These are phyloP conservation scores for Xylaria sp. DNA, from an alignment of 2,329 filamentous ascomycete species.

Conservation along the genomic window DNA sequence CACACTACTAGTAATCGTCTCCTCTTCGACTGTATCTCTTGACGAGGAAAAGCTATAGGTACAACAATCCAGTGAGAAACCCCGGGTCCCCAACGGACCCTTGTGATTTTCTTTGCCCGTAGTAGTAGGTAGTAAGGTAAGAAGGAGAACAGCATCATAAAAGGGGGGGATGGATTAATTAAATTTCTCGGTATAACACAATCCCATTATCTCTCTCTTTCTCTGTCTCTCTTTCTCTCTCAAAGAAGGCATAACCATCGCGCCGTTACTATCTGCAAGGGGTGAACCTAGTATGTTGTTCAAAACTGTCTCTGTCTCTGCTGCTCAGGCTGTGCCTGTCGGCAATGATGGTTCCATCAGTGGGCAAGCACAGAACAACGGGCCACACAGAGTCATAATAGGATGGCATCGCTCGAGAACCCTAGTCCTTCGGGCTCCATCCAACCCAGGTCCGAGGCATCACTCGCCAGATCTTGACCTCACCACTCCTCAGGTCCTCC, in stretches of 20 bases:
- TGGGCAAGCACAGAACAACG: slow-evolving; percentile 25
- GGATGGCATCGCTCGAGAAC: slow-evolving; percentile 23
- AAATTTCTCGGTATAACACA: slow-evolving; percentile 12
- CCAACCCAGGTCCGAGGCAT: slow-evolving; percentile 91
- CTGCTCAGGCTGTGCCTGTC: slow-evolving; percentile 8
- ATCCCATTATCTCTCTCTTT: neutral
- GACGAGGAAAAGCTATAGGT: neutral
- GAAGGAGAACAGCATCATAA: too few relatives aligned
- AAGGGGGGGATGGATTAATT: neutral
- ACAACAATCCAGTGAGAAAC: neutral
- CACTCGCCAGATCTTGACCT: slow-evolving; percentile 95
- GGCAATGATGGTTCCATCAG: slow-evolving; percentile 25
- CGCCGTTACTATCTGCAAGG: slow-evolving; percentile 7
- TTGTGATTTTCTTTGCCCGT: neutral
- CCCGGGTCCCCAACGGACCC: neutral
- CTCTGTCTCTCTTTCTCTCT: neutral
- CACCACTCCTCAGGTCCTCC: slow-evolving; percentile 83
- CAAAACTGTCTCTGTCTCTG: slow-evolving; percentile 18
- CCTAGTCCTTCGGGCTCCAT: slow-evolving; percentile 65
- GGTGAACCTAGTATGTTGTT: slow-evolving; percentile 11
- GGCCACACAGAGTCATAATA: slow-evolving; percentile 26
- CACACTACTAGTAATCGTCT: neutral
- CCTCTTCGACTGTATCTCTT: neutral
- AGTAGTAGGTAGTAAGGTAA: neutral
- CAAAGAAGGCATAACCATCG: neutral